Evolutionary conservation across 169 alveolate species (phyloP), one percentile per base, ranked within the genome.

Genomic region (Neospora caninum): DNA sequence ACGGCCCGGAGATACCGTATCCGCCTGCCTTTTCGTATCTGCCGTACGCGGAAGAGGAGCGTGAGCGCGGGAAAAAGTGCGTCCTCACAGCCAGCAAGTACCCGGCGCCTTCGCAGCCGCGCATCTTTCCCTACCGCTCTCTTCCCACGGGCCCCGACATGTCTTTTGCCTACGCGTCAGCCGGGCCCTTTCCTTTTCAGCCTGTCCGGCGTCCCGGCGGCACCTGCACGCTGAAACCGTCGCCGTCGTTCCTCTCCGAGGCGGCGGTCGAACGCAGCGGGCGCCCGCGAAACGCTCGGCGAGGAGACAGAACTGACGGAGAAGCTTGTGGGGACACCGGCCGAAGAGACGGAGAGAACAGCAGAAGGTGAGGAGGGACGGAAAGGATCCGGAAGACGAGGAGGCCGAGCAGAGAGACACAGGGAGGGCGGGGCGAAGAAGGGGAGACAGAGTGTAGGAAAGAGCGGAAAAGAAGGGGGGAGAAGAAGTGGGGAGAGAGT

Each of bases 311-410:
- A 49, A n/a, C n/a, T n/a, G 58, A 49, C 58, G 13, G 58, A 49
- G 58, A 49, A 4, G 58, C 58, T 13, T 49, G 58, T 13, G 58
- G 58, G 22, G 58, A 49, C 22, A 49, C 58, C 13, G 4, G 58
- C 58, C 58, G n/a, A 29, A 64, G 73, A 64, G 73, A 64, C 4
- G 34, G 73, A 9, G 73, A 64, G 31, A 64, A 64, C 7, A 64
- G 73, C 73, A 64, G 73, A 64, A 64, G 73, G 73, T 64, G 73
- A 64, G 73, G n/a, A n/a, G n/a, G n/a, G n/a, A n/a, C n/a, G n/a
- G n/a, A n/a, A n/a, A n/a, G n/a, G n/a, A n/a, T n/a, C n/a, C n/a
- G n/a, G n/a, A n/a, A n/a, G n/a, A n/a, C n/a, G n/a, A n/a, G n/a
- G n/a, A 27, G 34, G 1, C 73, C 73, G 73, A 7, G 73, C 16